phyloP scores from a whole-genome alignment of 805 yeast genomes.

The Starmerella scarabaei region DNA sequence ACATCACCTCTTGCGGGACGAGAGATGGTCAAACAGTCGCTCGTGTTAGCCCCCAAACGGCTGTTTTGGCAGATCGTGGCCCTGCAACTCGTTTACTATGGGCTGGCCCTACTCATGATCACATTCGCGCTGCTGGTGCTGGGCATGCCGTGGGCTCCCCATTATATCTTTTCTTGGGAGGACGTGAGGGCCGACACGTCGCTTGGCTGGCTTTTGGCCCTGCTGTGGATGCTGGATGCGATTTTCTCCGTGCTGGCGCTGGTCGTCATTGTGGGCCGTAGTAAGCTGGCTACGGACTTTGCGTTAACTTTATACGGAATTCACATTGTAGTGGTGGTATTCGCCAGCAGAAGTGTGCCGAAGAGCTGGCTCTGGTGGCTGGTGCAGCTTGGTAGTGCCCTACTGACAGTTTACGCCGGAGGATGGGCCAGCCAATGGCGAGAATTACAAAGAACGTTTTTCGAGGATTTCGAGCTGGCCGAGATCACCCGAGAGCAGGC shows the following conservation, averaged over 20 bases:
- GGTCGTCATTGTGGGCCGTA: constrained; percentile 78
- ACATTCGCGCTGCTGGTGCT: constrained; percentile 50
- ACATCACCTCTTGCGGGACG: too few species aligned
- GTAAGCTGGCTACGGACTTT: constrained; percentile 92
- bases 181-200: constrained; percentile 60
- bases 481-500: constrained; percentile 15
- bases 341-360: constrained; percentile 57
- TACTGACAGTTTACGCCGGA: constrained; percentile 62
- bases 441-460: constrained; percentile 78
- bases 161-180: constrained; percentile 74
- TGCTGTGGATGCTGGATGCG: constrained; percentile 73
- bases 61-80: constrained; percentile 60
- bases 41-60: constrained; percentile 43
- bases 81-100: constrained; percentile 66
- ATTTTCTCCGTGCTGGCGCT: constrained; percentile 72
- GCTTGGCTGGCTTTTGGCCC: constrained; percentile 59
- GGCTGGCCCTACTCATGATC: constrained; percentile 55
- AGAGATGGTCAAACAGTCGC: constrained; percentile 27
- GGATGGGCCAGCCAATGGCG: constrained; percentile 88
- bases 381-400: constrained; percentile 54
- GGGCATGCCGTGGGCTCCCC: constrained; percentile 55
- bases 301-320: constrained; percentile 85
- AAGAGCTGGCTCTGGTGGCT: constrained; percentile 70
- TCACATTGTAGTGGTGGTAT: constrained; percentile 56
- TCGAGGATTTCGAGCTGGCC: constrained; percentile 43